Evolutionary conservation across 441 rosid species (phyloP), one percentile per base, ranked within the genome.

Genomic region (Pelargonium australe): DNA sequence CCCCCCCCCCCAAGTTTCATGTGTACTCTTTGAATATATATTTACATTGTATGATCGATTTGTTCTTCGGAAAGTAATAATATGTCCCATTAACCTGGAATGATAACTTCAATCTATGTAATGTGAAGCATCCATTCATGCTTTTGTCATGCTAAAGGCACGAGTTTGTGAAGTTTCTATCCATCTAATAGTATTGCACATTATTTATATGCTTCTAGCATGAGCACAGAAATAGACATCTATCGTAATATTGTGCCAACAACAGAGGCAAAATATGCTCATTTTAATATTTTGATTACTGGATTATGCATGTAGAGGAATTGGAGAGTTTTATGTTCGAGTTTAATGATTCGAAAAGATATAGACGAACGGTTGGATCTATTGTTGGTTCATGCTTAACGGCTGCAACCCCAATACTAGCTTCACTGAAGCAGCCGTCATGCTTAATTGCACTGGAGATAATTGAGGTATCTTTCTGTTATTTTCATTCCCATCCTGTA

Each of bases 281-380:
- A n/a, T 14, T n/a, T 53, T 53, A n/a, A 53, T 65, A 66, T 71
- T 60, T 20, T 20, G 34, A 49, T 74, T 64, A 63, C 20, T 4
- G 37, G 69, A 65, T 72, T 64, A 67, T 71, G 13, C 25, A 23
- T 68, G 86, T 67, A 78, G 96, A 84, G 64, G 80, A 82, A 78
- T 87, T 88, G 96, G 96, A 86, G 76, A 79, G 34, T 64, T 73
- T 80, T 53, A 65, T 85, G 74, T 75, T 90, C 77, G 83, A 87
- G 84, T 68, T 87, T 83, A 87, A 82, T 75, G 86, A 88, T 77
- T 85, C 85, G 69, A 90, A 76, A 79, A 83, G 92, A 80, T 88
- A 84, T 76, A 86, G 98, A 81, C 89, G 85, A 77, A 86, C 74
- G 20, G 86, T 95, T 79, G 97, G 92, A 75, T 91, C 98, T 5